Evolutionary conservation across 805 yeast genomes (phyloP).

Genomic region (Candida tibetensis): DNA sequence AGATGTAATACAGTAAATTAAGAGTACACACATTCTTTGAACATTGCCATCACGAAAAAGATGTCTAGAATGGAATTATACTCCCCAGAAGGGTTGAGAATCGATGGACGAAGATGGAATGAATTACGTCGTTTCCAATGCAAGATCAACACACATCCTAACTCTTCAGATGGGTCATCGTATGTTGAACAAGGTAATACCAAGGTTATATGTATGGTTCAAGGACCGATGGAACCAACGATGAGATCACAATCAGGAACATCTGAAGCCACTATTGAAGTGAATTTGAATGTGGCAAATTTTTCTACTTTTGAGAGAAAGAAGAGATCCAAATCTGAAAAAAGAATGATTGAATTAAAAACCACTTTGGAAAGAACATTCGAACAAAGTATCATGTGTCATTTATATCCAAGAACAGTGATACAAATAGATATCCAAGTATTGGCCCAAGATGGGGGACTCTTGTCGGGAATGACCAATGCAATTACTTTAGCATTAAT

Average conservation of each 20-base stretch:
- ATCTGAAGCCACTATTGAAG: constrained; percentile 55
- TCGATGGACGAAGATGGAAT: constrained; percentile 94
- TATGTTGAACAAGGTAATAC: constrained; percentile 91
- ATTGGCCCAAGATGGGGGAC: constrained; percentile 86
- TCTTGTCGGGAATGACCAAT: constrained; percentile 75
- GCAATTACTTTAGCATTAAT: constrained; percentile 85
- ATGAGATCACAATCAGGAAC: constrained; percentile 49
- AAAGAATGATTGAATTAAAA: constrained; percentile 63
- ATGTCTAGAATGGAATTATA: constrained; percentile 65
- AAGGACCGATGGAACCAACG: constrained; percentile 87
- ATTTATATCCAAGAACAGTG: constrained; percentile 77
- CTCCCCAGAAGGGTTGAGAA: constrained; percentile 91
- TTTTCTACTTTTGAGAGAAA: constrained; percentile 77
- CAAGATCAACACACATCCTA: constrained; percentile 82
- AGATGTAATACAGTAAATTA: too few species aligned
- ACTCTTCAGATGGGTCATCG: constrained; percentile 87
- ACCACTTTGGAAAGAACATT: constrained; percentile 68
- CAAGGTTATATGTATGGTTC: constrained; percentile 77
- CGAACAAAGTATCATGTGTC: constrained; percentile 67
- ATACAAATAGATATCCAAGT: constrained; percentile 77
- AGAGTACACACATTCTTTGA: too few species aligned
- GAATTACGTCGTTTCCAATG: constrained; percentile 83
- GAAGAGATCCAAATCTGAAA: constrained; percentile 65
- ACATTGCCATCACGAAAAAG: too few species aligned
- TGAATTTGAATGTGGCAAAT: constrained; percentile 71